Conservation (phyloP, 768 basidiomycete species). For the Termitomyces sp. region DNA sequence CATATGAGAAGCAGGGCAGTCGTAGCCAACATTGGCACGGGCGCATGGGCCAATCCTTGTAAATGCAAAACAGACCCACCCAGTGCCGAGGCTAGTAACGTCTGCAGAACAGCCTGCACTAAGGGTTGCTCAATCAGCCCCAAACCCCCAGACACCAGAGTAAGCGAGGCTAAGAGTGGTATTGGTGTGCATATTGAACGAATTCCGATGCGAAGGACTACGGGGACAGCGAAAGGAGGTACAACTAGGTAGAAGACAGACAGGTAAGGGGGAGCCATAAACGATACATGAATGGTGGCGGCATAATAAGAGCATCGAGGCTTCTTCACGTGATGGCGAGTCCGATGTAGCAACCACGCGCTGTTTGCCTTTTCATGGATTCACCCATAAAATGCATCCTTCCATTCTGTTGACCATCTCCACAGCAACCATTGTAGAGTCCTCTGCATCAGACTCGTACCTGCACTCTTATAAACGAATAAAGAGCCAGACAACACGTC, state of each 20-base stretch:
- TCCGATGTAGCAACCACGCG: not conserved
- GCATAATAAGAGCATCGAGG: not conserved
- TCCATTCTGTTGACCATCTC: not conserved
- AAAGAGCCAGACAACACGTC: not conserved
- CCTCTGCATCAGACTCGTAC: not conserved
- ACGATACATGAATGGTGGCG: not conserved
- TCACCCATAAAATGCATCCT: not conserved
- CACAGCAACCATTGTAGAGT: not conserved
- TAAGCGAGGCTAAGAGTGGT: conserved; percentile 8
- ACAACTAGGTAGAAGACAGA: conserved; percentile 3
- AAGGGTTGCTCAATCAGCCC: not conserved
- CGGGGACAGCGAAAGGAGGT: conserved; percentile 1
- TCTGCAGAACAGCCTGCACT: conserved; percentile 8
- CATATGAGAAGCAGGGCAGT: conserved; percentile 6
- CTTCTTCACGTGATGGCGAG: not conserved
- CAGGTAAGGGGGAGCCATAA: conserved; percentile 3
- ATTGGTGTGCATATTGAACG: conserved; percentile 5
- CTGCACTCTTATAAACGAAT: not conserved
- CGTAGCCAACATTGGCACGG: not conserved
- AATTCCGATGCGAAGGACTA: not conserved
- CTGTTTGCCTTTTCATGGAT: not conserved
- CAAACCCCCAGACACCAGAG: conserved; percentile 7
- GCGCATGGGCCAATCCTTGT: conserved; percentile 3
- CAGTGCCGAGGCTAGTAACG: conserved; percentile 3
- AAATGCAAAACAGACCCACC: conserved; percentile 10